Percentiles rank a stretch among this genome's conserved stretches.
Evolutionary conservation across 768 basidiomycete species (phyloP).

Genomic region (Mycena leptocephala): DNA sequence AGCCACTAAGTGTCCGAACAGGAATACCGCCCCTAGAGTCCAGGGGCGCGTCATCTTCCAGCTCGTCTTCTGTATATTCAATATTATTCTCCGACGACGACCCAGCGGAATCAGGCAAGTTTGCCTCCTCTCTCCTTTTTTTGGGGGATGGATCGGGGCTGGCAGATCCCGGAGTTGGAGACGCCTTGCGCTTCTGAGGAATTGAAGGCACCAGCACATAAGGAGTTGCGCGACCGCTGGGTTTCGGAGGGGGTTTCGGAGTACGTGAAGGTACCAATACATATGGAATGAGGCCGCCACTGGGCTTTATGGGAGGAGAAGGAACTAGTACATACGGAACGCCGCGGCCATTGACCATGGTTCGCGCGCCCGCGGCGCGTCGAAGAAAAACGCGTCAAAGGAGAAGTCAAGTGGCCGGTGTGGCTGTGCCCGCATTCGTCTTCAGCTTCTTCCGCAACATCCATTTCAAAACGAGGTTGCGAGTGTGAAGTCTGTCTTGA

Average conservation of each 20-base stretch:
- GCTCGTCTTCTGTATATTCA: slow-evolving; percentile 13
- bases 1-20: background rate
- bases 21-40: background rate
- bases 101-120: background rate
- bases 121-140: background rate
- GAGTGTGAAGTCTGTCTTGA: too few species aligned
- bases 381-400: background rate
- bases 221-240: background rate
- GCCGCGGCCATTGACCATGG: background rate
- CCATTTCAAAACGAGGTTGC: too few species aligned
- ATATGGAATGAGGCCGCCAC: background rate
- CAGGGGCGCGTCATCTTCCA: background rate
- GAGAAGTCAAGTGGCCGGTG: too few species aligned
- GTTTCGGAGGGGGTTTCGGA: background rate
- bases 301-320: background rate
- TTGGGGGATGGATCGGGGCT: background rate
- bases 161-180: background rate
- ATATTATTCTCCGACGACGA: background rate
- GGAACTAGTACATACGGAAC: background rate
- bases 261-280: too few species aligned
- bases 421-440: too few species aligned
- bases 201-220: background rate
- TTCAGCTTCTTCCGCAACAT: too few species aligned
- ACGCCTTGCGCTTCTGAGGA: slow-evolving; percentile 1
- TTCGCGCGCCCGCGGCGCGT: background rate